Evolutionary conservation across 1,139 yeast species (phyloP), one percentile per base, ranked within the genome.

Genomic region (Diutina pseudorugosa): DNA sequence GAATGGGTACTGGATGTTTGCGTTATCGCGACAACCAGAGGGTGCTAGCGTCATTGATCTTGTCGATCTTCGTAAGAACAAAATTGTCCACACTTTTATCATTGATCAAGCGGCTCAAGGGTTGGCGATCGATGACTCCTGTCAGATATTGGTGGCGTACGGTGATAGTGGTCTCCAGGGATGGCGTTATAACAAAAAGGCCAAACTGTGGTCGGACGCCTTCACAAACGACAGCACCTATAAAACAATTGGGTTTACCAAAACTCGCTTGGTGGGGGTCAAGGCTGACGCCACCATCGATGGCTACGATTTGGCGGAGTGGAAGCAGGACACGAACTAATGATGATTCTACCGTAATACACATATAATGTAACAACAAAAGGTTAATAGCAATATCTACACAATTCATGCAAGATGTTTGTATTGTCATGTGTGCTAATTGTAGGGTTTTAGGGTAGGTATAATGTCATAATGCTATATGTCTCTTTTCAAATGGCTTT

Each of bases 1-100:
- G 27, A 85, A 85, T 61, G 94, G 94, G 4, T 84, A 82, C 64
- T 83, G 89, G 85, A 65, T 85, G 52, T 69, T 62, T 40, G 63
- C 62, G 14, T 58, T 60, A 8, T 57, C 64, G 23, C 18, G 21
- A 16, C 44, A 54, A 1, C 55, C 57, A 1, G 61, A 57, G n/a
- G n/a, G n/a, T 4, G 53, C 55, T 11, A 55, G 63, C 7, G 53
- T 71, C 2, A 61, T 74, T n/a, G 75, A 77, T 51, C 69, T 83
- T n/a, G 71, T 76, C 61, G 87, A 83, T 62, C 67, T 83, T 55
- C 71, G 89, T 57, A 80, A 80, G 57, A 68, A 68, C 47, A 55
- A 62, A 19, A 56, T 61, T 19, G 61, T 68, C 44, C 68, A 75
- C 59, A 55, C 69, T 51, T 43, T 25, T 18, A 25, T 12, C 14